A percentile compares a stretch with the other conserved stretches of the same genome.
phyloP scores from a whole-genome alignment of 306 rosid species.

The Sicyos baderoa region DNA sequence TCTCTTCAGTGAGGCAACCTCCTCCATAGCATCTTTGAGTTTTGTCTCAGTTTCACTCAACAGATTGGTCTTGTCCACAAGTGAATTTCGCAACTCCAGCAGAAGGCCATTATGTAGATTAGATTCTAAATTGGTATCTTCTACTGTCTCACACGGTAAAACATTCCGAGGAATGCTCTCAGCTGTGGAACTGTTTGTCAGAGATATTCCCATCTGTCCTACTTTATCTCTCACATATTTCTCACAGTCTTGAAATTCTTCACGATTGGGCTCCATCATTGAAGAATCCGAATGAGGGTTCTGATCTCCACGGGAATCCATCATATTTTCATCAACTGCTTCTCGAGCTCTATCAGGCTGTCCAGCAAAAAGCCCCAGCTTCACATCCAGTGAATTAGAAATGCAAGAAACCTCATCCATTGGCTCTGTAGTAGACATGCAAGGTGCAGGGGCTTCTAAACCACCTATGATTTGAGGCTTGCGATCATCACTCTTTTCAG shows the following conservation, averaged over 20 bases:
- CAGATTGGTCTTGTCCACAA: constrained; percentile 57
- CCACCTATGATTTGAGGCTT: constrained; percentile 41
- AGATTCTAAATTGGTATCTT: constrained; percentile 41
- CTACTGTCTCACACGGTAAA: constrained; percentile 45
- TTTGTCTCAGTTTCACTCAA: constrained; percentile 57
- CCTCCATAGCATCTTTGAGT: constrained; percentile 62
- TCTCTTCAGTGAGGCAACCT: constrained; percentile 49
- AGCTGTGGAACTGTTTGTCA: constrained; percentile 92
- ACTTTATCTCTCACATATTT: constrained; percentile 57
- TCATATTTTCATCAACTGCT: constrained; percentile 85
- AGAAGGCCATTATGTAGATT: constrained; percentile 39
- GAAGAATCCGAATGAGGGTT: constrained; percentile 72
- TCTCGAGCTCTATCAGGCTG: constrained; percentile 50
- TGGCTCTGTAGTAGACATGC: constrained; percentile 52
- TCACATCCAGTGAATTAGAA: constrained; percentile 68
- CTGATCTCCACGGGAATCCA: constrained; percentile 74
- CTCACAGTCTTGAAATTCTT: constrained; percentile 42
- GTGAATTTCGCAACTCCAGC: constrained; percentile 57
- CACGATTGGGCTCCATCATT: constrained; percentile 77
- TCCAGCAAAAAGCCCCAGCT: constrained; percentile 52
- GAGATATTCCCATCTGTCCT: constrained; percentile 63
- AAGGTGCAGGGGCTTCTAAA: constrained; percentile 42
- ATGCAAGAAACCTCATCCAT: constrained; percentile 97
- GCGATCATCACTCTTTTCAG: constrained; percentile 42
- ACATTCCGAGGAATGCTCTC: constrained; percentile 73